Percentiles rank a stretch among this genome's conserved stretches.
Evolutionary conservation across 2,329 filamentous ascomycete genomes (phyloP).

Genomic region (Exophiala lecanii-corni): DNA sequence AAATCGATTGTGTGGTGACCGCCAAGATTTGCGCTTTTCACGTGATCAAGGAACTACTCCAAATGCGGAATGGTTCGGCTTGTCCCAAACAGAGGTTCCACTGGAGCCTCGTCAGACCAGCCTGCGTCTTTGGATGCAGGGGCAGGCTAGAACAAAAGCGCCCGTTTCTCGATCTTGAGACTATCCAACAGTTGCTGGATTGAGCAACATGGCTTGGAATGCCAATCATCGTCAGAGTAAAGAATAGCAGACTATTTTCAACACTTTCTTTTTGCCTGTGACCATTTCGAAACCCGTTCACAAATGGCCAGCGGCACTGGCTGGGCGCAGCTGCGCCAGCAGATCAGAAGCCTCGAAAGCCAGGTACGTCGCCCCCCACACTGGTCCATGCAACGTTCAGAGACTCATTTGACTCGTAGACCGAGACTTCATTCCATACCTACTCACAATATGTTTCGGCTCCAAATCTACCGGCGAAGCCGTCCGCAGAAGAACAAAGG

Average conservation of each 20-base stretch:
- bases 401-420: slow-evolving; percentile 49
- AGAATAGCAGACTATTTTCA: no score
- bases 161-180: not conserved
- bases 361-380: slow-evolving; percentile 58
- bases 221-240: not conserved
- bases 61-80: no score
- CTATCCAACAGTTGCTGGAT: not conserved
- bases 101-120: slow-evolving; percentile 10
- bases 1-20: slow-evolving; percentile 9
- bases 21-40: slow-evolving; percentile 10
- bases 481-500: slow-evolving; percentile 75
- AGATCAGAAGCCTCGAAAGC: slow-evolving; percentile 80
- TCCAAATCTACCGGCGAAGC: slow-evolving; percentile 72
- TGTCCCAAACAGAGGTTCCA: no score
- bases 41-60: no score
- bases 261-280: no score
- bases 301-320: slow-evolving; percentile 54
- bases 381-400: not conserved
- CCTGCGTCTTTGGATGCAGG: slow-evolving; percentile 1
- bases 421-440: slow-evolving; percentile 63
- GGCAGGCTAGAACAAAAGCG: slow-evolving; percentile 1
- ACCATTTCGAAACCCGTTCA: no score
- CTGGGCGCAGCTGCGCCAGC: slow-evolving; percentile 93
- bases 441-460: slow-evolving; percentile 89
- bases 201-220: not conserved